Base-by-base conservation (phyloP, 306 rosid genomes). In the Fragaria ananassa region DNA sequence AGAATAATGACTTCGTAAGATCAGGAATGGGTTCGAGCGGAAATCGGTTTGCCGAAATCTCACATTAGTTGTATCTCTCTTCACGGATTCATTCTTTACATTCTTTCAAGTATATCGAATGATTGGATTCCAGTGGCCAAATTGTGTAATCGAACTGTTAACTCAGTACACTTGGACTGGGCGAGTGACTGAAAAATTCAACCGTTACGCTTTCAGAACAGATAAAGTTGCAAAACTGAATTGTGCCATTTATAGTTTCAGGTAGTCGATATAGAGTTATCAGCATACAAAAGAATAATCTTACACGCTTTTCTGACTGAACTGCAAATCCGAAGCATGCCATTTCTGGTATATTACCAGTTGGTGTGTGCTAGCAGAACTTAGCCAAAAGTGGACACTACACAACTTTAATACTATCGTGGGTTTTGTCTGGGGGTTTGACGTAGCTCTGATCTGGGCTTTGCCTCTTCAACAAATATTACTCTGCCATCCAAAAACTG, bases 401-500 rank as follows among this genome's bases (percentile, higher is more conserved):
- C 45, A 42, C 2, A 8, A 4, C 31, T 21, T 29, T 10, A 81
- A 60, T 31, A 74, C 62, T 39, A 56, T 54, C 79, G 49, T n/a
- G 88, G 81, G 79, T 82, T 82, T 71, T 82, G 85, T 57, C 82
- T 79, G 60, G 10, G 46, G 35, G 78, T 69, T 68, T 31, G 95
- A 21, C 85, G 83, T 15, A 88, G 84, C 77, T 89, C 89, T 70
- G 93, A 89, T 77, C 86, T 89, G 27, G 91, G 90, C 82, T 85
- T 90, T 50, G 98, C 96, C 50, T 92, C 87, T 89, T 95, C 97
- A 80, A 90, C 98, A 86, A 95, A 95, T 74, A 95, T 92, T 37
- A 92, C 98, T 78, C 96, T 90, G 42, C 97, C 98, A 81, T 95
- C 96, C 87, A 92, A 74, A 80, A 92, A 95, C 98, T 94, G 86